Evolutionary conservation across 108 stramenopile genomes (phyloP), one percentile per base, ranked within the genome.

Genomic region (Thalassiosira profunda): DNA sequence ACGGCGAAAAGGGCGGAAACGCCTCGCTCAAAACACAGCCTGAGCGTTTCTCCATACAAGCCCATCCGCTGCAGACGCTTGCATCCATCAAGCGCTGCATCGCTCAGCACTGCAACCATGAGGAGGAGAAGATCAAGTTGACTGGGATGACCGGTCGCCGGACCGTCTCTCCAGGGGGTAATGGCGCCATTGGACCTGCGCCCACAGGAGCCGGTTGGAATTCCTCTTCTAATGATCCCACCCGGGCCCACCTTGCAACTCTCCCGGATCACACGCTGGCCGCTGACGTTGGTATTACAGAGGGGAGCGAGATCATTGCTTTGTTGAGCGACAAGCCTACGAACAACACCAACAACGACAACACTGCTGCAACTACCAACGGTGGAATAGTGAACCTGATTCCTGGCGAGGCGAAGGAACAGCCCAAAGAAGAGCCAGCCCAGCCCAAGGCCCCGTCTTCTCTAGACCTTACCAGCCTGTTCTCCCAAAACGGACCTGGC

Each of bases 51-150:
- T 24, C 81, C 56, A 58, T 96, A 40, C 82, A 96, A 48, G 59
- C 93, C 7, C 95, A 96, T 63, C 91, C 91, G 12, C 85, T 96
- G 11, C 89, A 96, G 68, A 91, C 95, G 9, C 48, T 93, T 52
- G 51, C 42, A n/a, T 83, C 87, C 30, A 74, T 96, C 9, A 90
- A 87, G 42, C 38, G 21, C 29, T 85, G 91, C 66, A 74, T 96
- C 63, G 86, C 89, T 7, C 15, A 37, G 3, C 48, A 76, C 35
- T 90, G 89, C 56, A 61, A 92, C 5, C 84, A 82, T 57, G 60
- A 67, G 35, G 40, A 74, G 2, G 42, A 79, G 6, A 63, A 75
- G 20, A 80, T 92, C 11, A 88, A 86, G 62, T 80, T 86, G n/a
- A 63, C 79, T 38, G 71, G 63, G n/a, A 47, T 89, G 21, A 72